Percentiles rank a stretch among this genome's conserved stretches.
These are phyloP conservation scores for Friedmanniomyces endolithicus DNA, from an alignment of 495 filamentous ascomycete genomes.

Conservation along the genomic window DNA sequence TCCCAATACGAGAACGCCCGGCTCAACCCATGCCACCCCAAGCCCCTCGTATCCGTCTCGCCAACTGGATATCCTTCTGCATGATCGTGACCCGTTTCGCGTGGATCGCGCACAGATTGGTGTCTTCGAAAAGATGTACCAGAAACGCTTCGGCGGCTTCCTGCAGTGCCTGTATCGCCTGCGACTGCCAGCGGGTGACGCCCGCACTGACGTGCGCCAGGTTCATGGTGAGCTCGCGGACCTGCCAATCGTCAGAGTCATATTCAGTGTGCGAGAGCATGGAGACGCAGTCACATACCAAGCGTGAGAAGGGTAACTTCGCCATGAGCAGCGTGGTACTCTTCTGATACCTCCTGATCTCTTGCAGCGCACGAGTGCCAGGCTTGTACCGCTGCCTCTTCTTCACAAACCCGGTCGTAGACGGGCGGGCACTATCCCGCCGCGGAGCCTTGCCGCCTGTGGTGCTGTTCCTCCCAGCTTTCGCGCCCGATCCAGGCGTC, in stretches of 20 bases:
- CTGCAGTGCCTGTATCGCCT: constrained; percentile 79
- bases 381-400: constrained; percentile 64
- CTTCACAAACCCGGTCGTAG: constrained; percentile 35
- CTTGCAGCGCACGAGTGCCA: constrained; percentile 70
- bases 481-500: too few species aligned
- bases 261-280: too few species aligned
- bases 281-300: constrained; percentile 39
- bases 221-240: constrained; percentile 66
- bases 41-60: constrained; percentile 64
- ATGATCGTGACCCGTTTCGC: constrained; percentile 95
- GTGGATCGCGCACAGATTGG: constrained; percentile 89
- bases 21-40: constrained; percentile 47
- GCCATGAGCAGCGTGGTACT: constrained; percentile 66
- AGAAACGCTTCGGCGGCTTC: constrained; percentile 89
- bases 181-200: constrained; percentile 75
- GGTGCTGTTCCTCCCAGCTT: too few species aligned
- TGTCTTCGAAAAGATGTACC: constrained; percentile 88
- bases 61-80: constrained; percentile 92
- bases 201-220: constrained; percentile 38
- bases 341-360: constrained; percentile 77
- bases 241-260: constrained; percentile 34
- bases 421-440: constrained; percentile 50
- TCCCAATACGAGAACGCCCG: neutral
- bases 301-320: constrained; percentile 75
- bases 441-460: constrained; percentile 11